Conservation (phyloP, 345 rosid species). For the Brassica carinata region DNA sequence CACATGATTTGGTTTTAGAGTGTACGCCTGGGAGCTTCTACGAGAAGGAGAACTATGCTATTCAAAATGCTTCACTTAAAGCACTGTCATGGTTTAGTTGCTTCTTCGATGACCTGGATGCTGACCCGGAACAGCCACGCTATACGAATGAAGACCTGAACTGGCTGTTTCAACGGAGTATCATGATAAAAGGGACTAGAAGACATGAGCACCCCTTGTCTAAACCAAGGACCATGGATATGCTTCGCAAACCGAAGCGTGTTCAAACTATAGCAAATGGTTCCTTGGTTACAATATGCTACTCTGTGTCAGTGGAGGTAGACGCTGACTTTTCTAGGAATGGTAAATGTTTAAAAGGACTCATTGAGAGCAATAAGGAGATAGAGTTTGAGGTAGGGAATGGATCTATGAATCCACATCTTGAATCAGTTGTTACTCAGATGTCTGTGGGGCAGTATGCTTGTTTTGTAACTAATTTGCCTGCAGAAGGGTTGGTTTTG, state of each 20-base stretch:
- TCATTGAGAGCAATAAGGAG: constrained; percentile 65
- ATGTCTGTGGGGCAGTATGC: constrained; percentile 87
- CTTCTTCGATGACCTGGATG: no score
- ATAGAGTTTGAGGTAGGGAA: constrained; percentile 83
- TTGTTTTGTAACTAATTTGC: constrained; percentile 25
- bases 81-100: no score
- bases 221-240: no score
- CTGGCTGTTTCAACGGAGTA: no score
- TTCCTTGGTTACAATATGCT: constrained; percentile 51
- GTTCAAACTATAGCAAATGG: constrained; percentile 49
- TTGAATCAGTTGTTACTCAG: constrained; percentile 67
- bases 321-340: constrained; percentile 22
- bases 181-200: not conserved
- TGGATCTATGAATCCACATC: constrained; percentile 62
- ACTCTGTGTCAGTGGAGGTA: constrained; percentile 53
- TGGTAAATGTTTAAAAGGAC: constrained; percentile 48
- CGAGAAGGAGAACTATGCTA: no score
- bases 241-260: not conserved
- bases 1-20: no score
- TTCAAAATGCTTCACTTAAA: no score
- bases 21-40: no score
- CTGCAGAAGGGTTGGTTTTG: constrained; percentile 35
- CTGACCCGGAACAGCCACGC: no score
- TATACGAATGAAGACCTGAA: no score
- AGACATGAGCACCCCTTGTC: no score